Base-by-base conservation (phyloP, 2,329 filamentous ascomycete genomes). In the Phialemonium atrogriseum region DNA sequence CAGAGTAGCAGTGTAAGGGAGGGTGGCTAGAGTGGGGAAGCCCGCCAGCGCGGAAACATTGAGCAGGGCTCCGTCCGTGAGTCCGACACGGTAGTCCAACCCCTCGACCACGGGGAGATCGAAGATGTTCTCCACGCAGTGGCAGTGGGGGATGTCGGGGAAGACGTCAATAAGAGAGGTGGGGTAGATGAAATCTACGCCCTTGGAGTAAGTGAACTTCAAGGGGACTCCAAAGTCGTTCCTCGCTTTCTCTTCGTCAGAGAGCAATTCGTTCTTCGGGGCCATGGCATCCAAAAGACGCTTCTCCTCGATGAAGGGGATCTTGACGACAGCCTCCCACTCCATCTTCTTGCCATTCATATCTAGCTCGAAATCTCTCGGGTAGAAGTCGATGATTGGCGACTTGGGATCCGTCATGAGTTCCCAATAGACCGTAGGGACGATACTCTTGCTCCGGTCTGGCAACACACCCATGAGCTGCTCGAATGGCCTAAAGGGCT, bases 331-430 rank as follows among this genome's bases (percentile, higher is more conserved):
- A 17, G 91, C 91, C 54, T 98, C 91, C 91, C 91, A 98, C 42
- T 98, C 93, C 83, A 94, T 93, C 64, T 94, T 98, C 66, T 98
- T 98, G 37, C 91, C 93, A 47, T 98, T 96, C 91, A 98, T 96
- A 54, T 98, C 93, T 24, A 98, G 69, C 43, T 93, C 86, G 49
- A 98, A 98, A 48, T 98, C 91, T 46, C 89, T 76, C 3, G 91
- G 91, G 49, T 98, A 98, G 55, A 98, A 98, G 53, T 98, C 91
- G 49, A 94, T 83, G 54, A 98, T 98, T 2, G 91, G 87, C 11
- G 89, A 96, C 11, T 83, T 74, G 2, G 81, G 70, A 34, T 84
- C 84, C 2, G 86, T 95, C 91, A 98, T 98, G 29, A 98, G 68
- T 16, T 85, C 77, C 58, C 91, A 85, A 57, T 94, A 96, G 4